These are phyloP conservation scores for Amauroascus niger DNA, from an alignment of 2,329 filamentous ascomycete genomes.

Conservation along the genomic window DNA sequence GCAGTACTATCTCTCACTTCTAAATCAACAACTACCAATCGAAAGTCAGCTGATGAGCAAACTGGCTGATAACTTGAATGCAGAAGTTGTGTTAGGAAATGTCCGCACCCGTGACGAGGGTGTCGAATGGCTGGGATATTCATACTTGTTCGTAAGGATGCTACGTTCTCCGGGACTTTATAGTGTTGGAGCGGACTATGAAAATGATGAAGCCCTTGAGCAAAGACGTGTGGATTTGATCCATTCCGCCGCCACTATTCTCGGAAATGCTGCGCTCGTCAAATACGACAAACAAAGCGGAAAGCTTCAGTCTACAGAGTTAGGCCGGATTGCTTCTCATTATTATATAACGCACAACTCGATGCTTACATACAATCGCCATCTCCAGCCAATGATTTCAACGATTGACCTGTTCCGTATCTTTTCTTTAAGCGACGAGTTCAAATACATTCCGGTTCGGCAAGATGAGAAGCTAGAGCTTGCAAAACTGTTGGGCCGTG, in stretches of 20 bases:
- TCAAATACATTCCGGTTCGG: constrained; percentile 96
- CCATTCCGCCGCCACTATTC: constrained; percentile 78
- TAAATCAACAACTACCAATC: constrained; percentile 95
- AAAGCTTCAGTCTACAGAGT: constrained; percentile 78
- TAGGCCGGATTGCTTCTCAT: constrained; percentile 90
- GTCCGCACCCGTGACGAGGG: constrained; percentile 84
- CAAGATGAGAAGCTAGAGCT: constrained; percentile 97
- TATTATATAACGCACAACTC: constrained; percentile 97
- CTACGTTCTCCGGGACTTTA: constrained; percentile 88
- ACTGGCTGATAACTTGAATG: constrained; percentile 90
- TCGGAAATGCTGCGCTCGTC: constrained; percentile 79
- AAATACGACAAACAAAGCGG: constrained; percentile 95
- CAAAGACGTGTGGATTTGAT: constrained; percentile 97
- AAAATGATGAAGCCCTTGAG: constrained; percentile 80
- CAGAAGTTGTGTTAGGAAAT: constrained; percentile 90
- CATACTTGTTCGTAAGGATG: constrained; percentile 97
- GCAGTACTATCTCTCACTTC: constrained; percentile 89
- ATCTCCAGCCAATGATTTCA: constrained; percentile 85
- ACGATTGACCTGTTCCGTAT: constrained; percentile 94
- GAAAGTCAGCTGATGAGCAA: constrained; percentile 93
- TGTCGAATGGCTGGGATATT: constrained; percentile 98
- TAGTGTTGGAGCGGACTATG: constrained; percentile 90
- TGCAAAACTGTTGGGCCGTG: constrained; percentile 76
- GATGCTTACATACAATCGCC: constrained; percentile 93
- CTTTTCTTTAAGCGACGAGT: constrained; percentile 91